These are phyloP conservation scores for Cymbopogon citratus DNA, from an alignment of 176 grass and related monocot genomes.

Conservation along the genomic window DNA sequence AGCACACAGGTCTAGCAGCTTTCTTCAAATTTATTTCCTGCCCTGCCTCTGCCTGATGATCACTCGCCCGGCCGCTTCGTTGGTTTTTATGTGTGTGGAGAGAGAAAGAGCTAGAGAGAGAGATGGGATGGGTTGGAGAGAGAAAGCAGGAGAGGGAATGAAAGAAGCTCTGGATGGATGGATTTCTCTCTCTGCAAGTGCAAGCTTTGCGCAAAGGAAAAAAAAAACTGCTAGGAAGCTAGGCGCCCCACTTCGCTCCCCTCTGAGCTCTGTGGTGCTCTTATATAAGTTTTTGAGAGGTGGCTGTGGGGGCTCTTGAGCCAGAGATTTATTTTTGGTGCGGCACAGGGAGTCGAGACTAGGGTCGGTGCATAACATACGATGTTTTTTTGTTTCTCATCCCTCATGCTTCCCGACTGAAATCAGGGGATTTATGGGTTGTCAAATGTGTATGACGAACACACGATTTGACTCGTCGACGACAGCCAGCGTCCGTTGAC, in stretches of 20 bases:
- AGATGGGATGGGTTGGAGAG: not conserved
- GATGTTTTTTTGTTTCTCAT: no score
- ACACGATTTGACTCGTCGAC: not conserved
- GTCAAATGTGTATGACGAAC: not conserved
- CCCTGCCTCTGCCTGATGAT: conserved; percentile 15
- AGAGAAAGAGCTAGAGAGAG: not conserved
- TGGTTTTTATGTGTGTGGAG: not conserved
- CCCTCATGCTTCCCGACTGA: not conserved
- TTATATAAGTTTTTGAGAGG: conserved; percentile 53
- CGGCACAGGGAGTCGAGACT: conserved; percentile 15
- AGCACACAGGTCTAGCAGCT: not conserved
- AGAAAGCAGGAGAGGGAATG: not conserved
- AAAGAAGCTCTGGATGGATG: conserved; percentile 26
- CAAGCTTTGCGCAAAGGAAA: conserved; percentile 24
- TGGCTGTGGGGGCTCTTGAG: conserved; percentile 11
- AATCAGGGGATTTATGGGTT: not conserved
- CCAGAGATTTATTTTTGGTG: conserved; percentile 23
- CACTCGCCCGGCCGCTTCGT: not conserved
- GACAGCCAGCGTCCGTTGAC: not conserved
- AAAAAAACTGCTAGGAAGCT: conserved; percentile 21
- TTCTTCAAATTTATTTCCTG: conserved; percentile 26
- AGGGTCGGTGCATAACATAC: conserved; percentile 4
- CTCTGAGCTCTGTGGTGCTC: conserved; percentile 16
- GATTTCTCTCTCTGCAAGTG: conserved; percentile 23
- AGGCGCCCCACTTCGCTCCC: conserved; percentile 26